Conservation (phyloP, 805 yeast species). For the Cyberlindnera bimundalis region DNA sequence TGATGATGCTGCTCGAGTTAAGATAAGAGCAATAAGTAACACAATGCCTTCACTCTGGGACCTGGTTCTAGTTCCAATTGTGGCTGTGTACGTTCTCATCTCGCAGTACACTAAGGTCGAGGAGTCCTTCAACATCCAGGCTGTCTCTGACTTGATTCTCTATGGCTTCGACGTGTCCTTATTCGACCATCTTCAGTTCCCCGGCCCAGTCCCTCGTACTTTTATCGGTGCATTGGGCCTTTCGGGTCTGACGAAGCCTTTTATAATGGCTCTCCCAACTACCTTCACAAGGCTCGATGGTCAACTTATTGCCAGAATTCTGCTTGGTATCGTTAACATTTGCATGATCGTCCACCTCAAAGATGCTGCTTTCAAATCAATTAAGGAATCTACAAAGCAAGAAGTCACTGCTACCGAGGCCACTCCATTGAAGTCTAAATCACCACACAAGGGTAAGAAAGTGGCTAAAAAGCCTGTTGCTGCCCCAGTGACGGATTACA, state of each 20-base stretch:
- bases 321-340: slow-evolving; percentile 63
- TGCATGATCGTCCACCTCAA: slow-evolving; percentile 50
- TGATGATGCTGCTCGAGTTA: background rate
- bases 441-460: background rate
- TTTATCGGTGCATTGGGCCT: slow-evolving; percentile 68
- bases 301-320: slow-evolving; percentile 53
- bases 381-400: slow-evolving; percentile 6
- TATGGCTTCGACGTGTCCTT: slow-evolving; percentile 48
- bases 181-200: slow-evolving; percentile 76
- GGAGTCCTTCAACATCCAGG: slow-evolving; percentile 89
- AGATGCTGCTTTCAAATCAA: slow-evolving; percentile 33
- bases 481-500: slow-evolving; percentile 6
- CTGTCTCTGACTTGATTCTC: slow-evolving; percentile 73
- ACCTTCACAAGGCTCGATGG: slow-evolving; percentile 42
- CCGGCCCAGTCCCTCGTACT: slow-evolving; percentile 88
- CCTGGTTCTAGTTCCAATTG: slow-evolving; percentile 40
- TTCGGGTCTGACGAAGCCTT: slow-evolving; percentile 43
- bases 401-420: background rate
- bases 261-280: slow-evolving; percentile 19
- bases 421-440: slow-evolving; percentile 7
- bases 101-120: slow-evolving; percentile 92
- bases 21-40: background rate
- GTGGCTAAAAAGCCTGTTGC: background rate
- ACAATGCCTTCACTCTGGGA: slow-evolving; percentile 27
- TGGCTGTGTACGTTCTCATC: slow-evolving; percentile 46